A percentile compares a stretch with the other conserved stretches of the same genome.
Evolutionary conservation across 768 basidiomycete genomes (phyloP).

Genomic region (Tulasnella sp.): DNA sequence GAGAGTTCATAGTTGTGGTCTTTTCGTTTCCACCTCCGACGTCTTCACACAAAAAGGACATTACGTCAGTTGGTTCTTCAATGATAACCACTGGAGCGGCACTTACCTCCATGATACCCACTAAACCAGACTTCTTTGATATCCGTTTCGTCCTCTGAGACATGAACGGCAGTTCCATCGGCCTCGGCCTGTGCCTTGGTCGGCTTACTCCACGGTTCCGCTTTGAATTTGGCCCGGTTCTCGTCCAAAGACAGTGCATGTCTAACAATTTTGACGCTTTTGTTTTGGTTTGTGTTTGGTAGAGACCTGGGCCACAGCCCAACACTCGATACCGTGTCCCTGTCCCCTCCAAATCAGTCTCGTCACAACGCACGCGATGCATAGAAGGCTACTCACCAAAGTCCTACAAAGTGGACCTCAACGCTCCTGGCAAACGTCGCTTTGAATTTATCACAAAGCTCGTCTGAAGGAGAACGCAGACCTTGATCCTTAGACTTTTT

Average conservation of each 20-base stretch:
- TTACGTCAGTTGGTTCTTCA: no score
- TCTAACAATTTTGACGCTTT: constrained; percentile 20
- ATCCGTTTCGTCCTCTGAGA: no score
- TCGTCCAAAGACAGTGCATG: constrained; percentile 25
- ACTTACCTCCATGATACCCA: no score
- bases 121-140: no score
- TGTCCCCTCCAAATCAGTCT: neutral
- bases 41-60: no score
- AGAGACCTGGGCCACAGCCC: neutral
- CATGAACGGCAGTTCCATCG: no score
- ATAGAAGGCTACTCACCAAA: constrained; percentile 39
- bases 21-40: no score
- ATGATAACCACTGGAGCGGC: no score
- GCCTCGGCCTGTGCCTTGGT: no score
- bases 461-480: neutral
- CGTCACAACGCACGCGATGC: neutral
- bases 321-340: constrained; percentile 4
- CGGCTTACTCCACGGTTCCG: no score
- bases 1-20: no score
- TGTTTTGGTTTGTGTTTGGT: neutral
- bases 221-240: constrained; percentile 22
- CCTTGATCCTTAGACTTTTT: constrained; percentile 30
- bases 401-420: constrained; percentile 63
- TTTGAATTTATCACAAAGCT: constrained; percentile 48
- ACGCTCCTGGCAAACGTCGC: constrained; percentile 53